phyloP scores from a whole-genome alignment of 805 yeast species.

The Ogataea siamensis region DNA sequence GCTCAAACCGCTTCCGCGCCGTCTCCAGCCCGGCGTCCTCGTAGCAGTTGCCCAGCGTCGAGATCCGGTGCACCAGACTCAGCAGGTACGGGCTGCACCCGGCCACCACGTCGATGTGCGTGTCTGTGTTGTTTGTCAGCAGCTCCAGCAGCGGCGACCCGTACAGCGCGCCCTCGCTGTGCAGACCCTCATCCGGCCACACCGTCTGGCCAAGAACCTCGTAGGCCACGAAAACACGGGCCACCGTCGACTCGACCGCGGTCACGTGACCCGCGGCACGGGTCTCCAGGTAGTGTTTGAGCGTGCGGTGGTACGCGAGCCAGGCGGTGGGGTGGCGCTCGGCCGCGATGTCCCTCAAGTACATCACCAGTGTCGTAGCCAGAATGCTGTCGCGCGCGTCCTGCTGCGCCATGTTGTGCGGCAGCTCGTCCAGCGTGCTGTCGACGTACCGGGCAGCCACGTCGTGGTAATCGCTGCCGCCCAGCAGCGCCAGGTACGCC shows the following conservation, averaged over 20 bases:
- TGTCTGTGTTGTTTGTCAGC: constrained; percentile 35
- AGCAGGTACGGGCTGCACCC: constrained; percentile 42
- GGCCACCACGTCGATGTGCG: constrained; percentile 37
- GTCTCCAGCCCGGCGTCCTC: constrained; percentile 34
- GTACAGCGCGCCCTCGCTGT: constrained; percentile 5
- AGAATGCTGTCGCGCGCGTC: constrained; percentile 25
- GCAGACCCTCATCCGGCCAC: constrained; percentile 30
- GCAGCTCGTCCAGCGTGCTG: constrained; percentile 33
- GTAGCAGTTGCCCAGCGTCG: constrained; percentile 37
- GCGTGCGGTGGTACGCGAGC: constrained; percentile 37
- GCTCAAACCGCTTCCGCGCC: constrained; percentile 7
- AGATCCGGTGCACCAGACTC: constrained; percentile 36
- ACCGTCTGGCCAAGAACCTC: constrained; percentile 46
- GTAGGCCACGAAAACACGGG: constrained; percentile 39
- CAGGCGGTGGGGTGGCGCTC: constrained; percentile 39
- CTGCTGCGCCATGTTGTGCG: constrained; percentile 32
- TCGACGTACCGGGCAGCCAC: constrained; percentile 30
- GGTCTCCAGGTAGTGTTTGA: constrained; percentile 25
- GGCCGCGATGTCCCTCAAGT: constrained; percentile 41
- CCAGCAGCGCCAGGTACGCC: constrained; percentile 34
- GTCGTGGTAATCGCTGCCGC: constrained; percentile 28
- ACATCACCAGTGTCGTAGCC: constrained; percentile 39
- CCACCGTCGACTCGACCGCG: constrained; percentile 37
- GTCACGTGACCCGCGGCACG: constrained; percentile 24
- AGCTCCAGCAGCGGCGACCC: constrained; percentile 34